Evolutionary conservation across 192 early-diverging fungal species (phyloP).

Genomic region (Backusella parvicylindrica): DNA sequence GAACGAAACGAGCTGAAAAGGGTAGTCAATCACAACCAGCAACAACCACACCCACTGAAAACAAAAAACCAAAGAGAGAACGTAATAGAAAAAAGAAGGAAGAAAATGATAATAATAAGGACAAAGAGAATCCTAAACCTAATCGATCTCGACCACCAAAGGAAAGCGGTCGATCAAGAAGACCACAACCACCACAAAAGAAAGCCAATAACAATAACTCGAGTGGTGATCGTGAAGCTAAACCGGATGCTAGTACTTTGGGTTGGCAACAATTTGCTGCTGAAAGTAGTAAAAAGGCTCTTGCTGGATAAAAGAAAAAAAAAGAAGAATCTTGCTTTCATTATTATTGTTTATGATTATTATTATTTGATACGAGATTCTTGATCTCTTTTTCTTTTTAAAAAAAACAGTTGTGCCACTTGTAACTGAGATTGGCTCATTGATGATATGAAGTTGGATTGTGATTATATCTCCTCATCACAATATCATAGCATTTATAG

Average conservation of each 20-base stretch:
- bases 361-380: too few relatives aligned
- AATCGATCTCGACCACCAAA: background rate
- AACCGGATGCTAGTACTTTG: background rate
- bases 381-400: too few relatives aligned
- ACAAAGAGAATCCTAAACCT: background rate
- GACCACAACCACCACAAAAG: background rate
- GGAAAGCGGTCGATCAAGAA: background rate
- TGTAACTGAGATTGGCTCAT: too few relatives aligned
- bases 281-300: background rate
- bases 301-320: background rate
- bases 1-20: background rate
- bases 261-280: background rate
- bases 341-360: too few relatives aligned
- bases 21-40: background rate
- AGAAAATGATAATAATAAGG: background rate
- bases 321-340: too few relatives aligned
- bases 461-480: too few relatives aligned
- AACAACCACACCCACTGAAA: background rate
- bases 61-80: conserved; percentile 5
- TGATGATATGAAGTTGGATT: too few relatives aligned
- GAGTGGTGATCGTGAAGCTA: background rate
- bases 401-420: too few relatives aligned
- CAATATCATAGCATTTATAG: too few relatives aligned
- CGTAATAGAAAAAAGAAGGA: conserved; percentile 13
- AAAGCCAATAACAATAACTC: background rate